Conservation (phyloP, 441 rosid species). For the Pelargonium cotyledonis region DNA sequence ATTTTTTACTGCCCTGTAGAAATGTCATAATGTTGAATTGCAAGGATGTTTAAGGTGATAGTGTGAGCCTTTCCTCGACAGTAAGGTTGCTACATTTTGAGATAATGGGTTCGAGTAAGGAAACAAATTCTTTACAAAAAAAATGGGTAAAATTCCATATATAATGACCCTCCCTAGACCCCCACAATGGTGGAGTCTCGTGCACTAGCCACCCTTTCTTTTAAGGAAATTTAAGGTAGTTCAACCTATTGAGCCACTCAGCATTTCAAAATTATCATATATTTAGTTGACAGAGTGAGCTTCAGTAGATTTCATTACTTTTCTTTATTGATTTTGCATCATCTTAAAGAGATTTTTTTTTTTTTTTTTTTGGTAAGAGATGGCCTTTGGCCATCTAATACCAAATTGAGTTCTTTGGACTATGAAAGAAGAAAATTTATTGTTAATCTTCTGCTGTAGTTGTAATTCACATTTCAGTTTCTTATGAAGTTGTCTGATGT, state of each 20-base stretch:
- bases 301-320: not conserved
- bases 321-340: constrained; percentile 1
- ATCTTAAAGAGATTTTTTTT: not conserved
- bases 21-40: not conserved
- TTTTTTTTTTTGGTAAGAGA: not conserved
- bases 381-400: not conserved
- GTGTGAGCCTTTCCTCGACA: too few relatives aligned
- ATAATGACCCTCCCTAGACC: too few relatives aligned
- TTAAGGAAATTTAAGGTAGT: too few relatives aligned
- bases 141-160: too few relatives aligned
- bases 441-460: not conserved
- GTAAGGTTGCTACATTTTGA: too few relatives aligned
- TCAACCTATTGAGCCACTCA: not conserved
- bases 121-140: too few relatives aligned
- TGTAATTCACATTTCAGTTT: not conserved
- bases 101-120: too few relatives aligned
- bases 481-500: not conserved
- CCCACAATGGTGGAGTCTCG: too few relatives aligned
- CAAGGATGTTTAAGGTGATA: too few relatives aligned
- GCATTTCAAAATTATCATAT: not conserved
- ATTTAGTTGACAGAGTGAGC: not conserved
- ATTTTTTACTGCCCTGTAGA: not conserved
- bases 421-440: not conserved
- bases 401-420: not conserved
- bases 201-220: too few relatives aligned